A percentile compares a stretch with the other conserved stretches of the same genome.
Evolutionary conservation across 2,329 filamentous ascomycete species (phyloP).

Genomic region (Colletotrichum sp.): DNA sequence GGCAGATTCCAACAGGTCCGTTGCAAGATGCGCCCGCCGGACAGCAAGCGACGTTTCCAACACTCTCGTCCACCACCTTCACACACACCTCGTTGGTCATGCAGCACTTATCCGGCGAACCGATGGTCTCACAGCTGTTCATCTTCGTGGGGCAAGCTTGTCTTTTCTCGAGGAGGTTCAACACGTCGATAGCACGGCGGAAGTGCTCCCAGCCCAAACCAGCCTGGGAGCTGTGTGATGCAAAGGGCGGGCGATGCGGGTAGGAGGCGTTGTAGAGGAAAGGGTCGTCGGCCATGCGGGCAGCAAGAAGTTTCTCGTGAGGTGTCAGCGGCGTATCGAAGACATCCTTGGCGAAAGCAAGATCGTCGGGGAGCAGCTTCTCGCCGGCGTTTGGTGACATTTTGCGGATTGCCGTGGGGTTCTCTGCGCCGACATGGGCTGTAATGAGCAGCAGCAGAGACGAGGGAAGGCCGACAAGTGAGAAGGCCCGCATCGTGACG

Average conservation of each 20-base stretch:
- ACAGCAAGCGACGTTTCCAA: conserved; percentile 78
- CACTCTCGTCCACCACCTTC: conserved; percentile 62
- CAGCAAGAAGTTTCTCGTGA: conserved; percentile 33
- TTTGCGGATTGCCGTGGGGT: conserved; percentile 71
- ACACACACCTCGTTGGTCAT: conserved; percentile 70
- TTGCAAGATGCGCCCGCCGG: conserved; percentile 68
- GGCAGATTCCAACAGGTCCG: conserved; percentile 67
- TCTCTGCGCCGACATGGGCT: conserved; percentile 39
- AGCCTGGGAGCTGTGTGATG: conserved; percentile 45
- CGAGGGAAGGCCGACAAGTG: conserved; percentile 43
- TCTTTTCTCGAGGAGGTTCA: conserved; percentile 58
- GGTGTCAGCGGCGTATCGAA: conserved; percentile 24
- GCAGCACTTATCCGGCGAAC: conserved; percentile 76
- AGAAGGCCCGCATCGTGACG: conserved; percentile 42
- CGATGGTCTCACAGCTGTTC: conserved; percentile 66
- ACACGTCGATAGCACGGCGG: conserved; percentile 49
- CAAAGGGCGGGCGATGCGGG: conserved; percentile 56
- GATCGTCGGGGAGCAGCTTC: conserved; percentile 77
- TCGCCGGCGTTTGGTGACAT: conserved; percentile 74
- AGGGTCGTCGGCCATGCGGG: conserved; percentile 29
- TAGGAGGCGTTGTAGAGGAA: conserved; percentile 16
- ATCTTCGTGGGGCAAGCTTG: conserved; percentile 74
- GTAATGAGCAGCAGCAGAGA: conserved; percentile 52
- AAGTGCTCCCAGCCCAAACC: conserved; percentile 33
- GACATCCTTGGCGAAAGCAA: conserved; percentile 45